Evolutionary conservation across 2,329 filamentous ascomycete species (phyloP).

Genomic region (Cladosporium sp.): DNA sequence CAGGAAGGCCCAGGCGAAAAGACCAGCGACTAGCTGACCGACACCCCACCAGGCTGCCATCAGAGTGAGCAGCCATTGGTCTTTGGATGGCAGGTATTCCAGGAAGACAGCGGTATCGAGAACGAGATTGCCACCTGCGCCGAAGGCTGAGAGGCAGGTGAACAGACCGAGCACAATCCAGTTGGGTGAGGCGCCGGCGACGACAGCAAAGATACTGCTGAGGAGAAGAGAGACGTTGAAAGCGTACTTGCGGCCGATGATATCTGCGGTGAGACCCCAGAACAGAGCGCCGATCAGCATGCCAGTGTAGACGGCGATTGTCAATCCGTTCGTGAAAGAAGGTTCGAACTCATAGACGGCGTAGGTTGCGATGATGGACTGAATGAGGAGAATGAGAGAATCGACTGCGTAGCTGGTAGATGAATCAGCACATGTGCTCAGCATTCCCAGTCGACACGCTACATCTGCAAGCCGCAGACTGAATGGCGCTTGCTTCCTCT

Average conservation of each 20-base stretch:
- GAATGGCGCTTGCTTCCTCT: no score
- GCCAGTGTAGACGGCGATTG: conserved; percentile 40
- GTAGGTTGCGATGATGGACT: conserved; percentile 33
- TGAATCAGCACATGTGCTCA: conserved; percentile 1
- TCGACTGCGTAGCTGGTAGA: conserved; percentile 39
- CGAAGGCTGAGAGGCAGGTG: conserved; percentile 24
- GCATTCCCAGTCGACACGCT: not conserved
- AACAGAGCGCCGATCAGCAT: conserved; percentile 37
- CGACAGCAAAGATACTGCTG: conserved; percentile 22
- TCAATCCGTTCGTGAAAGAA: conserved; percentile 29
- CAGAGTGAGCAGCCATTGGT: conserved; percentile 25
- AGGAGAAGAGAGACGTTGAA: conserved; percentile 26
- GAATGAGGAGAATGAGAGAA: conserved; percentile 34
- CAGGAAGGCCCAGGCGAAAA: conserved; percentile 40
- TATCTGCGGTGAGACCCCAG: conserved; percentile 22
- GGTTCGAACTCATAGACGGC: conserved; percentile 25
- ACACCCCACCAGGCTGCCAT: conserved; percentile 25
- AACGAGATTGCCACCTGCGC: conserved; percentile 27
- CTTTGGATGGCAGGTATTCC: conserved; percentile 22
- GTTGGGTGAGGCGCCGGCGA: conserved; percentile 22
- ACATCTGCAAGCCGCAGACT: not conserved
- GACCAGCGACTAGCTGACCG: conserved; percentile 23
- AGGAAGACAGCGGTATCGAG: conserved; percentile 27
- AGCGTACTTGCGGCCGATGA: conserved; percentile 19
- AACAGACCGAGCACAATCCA: conserved; percentile 24